Base-by-base conservation (phyloP, 768 basidiomycete species). In the Plicaturopsis crispa region DNA sequence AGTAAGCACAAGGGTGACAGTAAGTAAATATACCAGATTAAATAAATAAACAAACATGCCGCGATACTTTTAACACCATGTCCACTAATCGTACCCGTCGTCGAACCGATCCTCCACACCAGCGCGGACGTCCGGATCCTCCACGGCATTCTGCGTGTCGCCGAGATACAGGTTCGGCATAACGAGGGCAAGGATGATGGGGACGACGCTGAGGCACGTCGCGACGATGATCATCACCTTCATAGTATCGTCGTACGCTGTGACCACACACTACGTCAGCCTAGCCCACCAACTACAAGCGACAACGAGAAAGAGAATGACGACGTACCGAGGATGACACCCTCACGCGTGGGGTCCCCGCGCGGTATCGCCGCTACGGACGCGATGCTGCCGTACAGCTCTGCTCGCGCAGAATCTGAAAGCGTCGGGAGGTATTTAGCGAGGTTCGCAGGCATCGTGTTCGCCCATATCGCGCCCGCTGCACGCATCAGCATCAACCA, bases 101-200 rank as follows among this genome's bases (percentile, higher is more conserved):
- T n/a, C n/a, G n/a, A n/a, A n/a, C n/a, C n/a, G n/a, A n/a, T n/a
- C n/a, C n/a, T n/a, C n/a, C n/a, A n/a, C n/a, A n/a, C n/a, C n/a
- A n/a, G n/a, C n/a, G n/a, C n/a, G n/a, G n/a, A n/a, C n/a, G n/a
- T n/a, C n/a, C n/a, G n/a, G n/a, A n/a, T n/a, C n/a, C n/a, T 85
- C 81, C 12, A 81, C 70, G 0, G 82, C 80, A 52, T 85, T 87
- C 57, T 87, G 84, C 30, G 60, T 62, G 48, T 83, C 75, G 13
- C 78, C 76, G 36, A 90, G 75, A 42, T 74, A 68, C 68, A 75
- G 80, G 49, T 84, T 63, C 12, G 75, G 73, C 64, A 83, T 78
- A 38, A 74, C 58, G 47, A 83, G 57, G 2, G 80, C 57, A 42
- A 78, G 62, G 21, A 74, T 22, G 38, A 84, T 59, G 6, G 84